Evolutionary conservation across 805 yeast species (phyloP), one percentile per base, ranked within the genome.

Genomic region (Ogataea pilisensis): DNA sequence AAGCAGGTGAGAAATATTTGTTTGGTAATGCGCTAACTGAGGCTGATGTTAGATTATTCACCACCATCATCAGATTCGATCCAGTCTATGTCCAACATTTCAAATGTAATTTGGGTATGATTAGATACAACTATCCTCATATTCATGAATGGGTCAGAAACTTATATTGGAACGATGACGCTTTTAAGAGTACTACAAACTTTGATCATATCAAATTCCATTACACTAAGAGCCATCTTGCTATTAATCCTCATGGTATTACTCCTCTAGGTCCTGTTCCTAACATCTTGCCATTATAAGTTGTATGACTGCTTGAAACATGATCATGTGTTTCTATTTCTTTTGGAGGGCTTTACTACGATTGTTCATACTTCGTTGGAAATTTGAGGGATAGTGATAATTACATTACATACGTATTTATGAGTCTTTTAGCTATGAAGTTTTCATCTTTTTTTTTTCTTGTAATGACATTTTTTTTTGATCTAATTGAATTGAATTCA

Each of bases 11-110:
- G 21, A 40, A 46, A 22, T 83, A 64, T 57, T 62, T 89, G 38
- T 55, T 79, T 8, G 91, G 90, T 5, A 71, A 78, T 41, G 67
- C 63, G 35, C 65, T 91, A 40, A 90, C 97, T 2, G 96, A 91
- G 66, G 95, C 95, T 6, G 99, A 91, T 61, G 72, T 91, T 43
- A 74, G 97, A 49, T 75, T 91, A 37, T 91, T 68, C 67, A 80
- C 96, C 19, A 91, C 98, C 2, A 81, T 91, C 44, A 72, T 88
- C 33, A 78, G 99, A 54, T 91, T 91, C 56, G 98, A 91, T 61
- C 85, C 95, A 1, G 95, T 89, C 18, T 91, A 91, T 58, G 91
- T 84, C 39, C 96, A 90, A 64, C 97, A 91, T 63, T 93, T 91
- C 77, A 93, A 91, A 66, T 86, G 96, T 63, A 91, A 91, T 63